phyloP scores from a whole-genome alignment of 192 early-diverging fungal genomes.

The Glomus cerebriforme region DNA sequence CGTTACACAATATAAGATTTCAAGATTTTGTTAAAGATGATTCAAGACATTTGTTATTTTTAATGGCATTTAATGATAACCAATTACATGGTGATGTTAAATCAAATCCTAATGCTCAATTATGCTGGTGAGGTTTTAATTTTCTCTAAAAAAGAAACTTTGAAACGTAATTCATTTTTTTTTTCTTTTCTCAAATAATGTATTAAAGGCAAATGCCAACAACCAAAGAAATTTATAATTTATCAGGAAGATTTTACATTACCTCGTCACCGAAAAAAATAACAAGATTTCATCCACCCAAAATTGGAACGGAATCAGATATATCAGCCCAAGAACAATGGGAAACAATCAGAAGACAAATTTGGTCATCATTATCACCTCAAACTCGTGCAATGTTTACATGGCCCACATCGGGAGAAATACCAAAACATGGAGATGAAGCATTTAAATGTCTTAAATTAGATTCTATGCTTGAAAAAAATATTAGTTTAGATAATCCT shows the following conservation, averaged over 20 bases:
- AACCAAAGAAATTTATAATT: constrained; percentile 65
- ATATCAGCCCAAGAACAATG: constrained; percentile 61
- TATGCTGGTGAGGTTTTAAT: constrained; percentile 59
- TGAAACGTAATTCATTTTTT: not conserved
- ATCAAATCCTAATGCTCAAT: constrained; percentile 59
- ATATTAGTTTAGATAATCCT: constrained; percentile 41
- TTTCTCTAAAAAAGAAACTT: not conserved
- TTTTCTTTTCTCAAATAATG: not conserved
- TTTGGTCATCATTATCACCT: constrained; percentile 60
- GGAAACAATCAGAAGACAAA: constrained; percentile 60
- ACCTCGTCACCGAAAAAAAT: constrained; percentile 67
- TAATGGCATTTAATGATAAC: constrained; percentile 68
- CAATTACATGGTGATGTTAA: constrained; percentile 73
- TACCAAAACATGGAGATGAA: constrained; percentile 45
- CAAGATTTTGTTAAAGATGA: constrained; percentile 69
- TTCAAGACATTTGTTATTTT: constrained; percentile 61
- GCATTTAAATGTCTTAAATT: constrained; percentile 62
- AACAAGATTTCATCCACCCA: constrained; percentile 63
- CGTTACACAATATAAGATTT: constrained; percentile 42
- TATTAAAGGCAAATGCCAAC: constrained; percentile 67
- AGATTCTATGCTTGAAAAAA: constrained; percentile 50
- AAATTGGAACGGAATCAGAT: constrained; percentile 36
- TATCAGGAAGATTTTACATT: constrained; percentile 72
- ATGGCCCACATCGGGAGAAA: constrained; percentile 67
- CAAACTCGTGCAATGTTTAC: constrained; percentile 66